Base-by-base conservation (phyloP, 768 basidiomycete genomes). In the Pisolithus marmoratus region DNA sequence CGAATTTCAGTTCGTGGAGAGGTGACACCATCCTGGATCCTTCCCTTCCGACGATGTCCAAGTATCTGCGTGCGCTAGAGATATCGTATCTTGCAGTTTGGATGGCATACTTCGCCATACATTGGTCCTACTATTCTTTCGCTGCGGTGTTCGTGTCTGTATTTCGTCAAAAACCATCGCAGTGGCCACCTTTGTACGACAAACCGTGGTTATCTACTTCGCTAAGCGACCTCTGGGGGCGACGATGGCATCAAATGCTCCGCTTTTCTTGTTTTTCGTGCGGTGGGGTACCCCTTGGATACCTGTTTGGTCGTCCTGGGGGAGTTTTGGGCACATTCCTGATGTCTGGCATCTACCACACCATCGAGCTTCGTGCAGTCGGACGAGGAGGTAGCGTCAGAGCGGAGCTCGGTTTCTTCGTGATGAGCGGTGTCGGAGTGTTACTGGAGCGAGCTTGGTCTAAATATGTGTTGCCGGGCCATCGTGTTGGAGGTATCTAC, bases 231-330 rank as follows among this genome's bases (percentile, higher is more conserved):
- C 77, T 84, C 41, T 88, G 86, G 86, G 71, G 77, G 0, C 64
- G 57, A 44, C 70, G 80, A 20, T 87, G 85, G 85, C 86, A 87
- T 57, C 84, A 85, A 54, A 51, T 81, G 17, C 80, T 85, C 62
- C 75, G 85, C 2, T 73, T 81, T 45, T 58, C 70, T n/a, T 81
- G 87, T 55, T 60, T 84, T 48, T 62, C 64, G 2, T 57, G 79
- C 23, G 84, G 83, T 2, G 71, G 67, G 2, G 66, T 65, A 20
- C 81, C 82, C 0, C 56, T 79, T 8, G 57, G 60, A 5, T 55
- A 61, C 43, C 27, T 83, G 5, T 64, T 78, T 38, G 84, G 85
- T 9, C 74, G 75, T 8, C 51, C 63, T 0, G 83, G 79, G 1
- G 72, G 70, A 2, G 62, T 85, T 0, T 44, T 87, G 1, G 82